These are phyloP conservation scores for Acanthamoeba culbertsoni DNA, from an alignment of 208 protist genomes.

Conservation along the genomic window DNA sequence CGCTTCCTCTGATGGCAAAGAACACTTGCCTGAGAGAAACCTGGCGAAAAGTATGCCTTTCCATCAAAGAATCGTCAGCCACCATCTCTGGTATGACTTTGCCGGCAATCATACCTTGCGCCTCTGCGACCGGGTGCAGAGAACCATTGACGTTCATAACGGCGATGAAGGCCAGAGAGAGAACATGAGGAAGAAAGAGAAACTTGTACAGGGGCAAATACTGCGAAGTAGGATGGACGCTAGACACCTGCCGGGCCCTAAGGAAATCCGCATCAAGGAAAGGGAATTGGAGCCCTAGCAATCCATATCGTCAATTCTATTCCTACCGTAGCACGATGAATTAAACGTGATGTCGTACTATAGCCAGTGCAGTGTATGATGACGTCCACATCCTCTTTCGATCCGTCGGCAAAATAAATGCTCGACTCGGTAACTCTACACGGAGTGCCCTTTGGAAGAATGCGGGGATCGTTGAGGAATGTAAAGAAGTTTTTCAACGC, in stretches of 20 bases:
- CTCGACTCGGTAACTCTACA: neutral
- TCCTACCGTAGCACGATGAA: no score
- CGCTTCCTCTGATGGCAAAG: neutral
- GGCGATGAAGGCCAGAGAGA: neutral
- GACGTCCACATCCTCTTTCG: neutral
- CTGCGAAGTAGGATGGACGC: neutral
- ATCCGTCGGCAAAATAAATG: neutral
- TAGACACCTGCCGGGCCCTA: neutral
- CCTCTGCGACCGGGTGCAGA: neutral
- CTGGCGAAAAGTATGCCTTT: neutral
- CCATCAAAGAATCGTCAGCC: neutral
- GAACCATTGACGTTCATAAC: conserved; percentile 40
- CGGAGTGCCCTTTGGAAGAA: neutral
- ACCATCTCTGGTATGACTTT: neutral
- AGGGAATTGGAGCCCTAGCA: neutral
- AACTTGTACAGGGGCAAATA: conserved; percentile 41
- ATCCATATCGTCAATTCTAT: no score
- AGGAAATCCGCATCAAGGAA: neutral
- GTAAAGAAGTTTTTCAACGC: neutral
- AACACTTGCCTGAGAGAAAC: neutral
- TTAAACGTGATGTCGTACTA: neutral
- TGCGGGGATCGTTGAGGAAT: neutral
- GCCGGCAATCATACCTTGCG: neutral
- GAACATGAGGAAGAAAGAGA: neutral
- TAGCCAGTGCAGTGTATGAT: conserved; percentile 24